Conservation (phyloP, 169 alveolate species). For the Plasmodium vivax region DNA sequence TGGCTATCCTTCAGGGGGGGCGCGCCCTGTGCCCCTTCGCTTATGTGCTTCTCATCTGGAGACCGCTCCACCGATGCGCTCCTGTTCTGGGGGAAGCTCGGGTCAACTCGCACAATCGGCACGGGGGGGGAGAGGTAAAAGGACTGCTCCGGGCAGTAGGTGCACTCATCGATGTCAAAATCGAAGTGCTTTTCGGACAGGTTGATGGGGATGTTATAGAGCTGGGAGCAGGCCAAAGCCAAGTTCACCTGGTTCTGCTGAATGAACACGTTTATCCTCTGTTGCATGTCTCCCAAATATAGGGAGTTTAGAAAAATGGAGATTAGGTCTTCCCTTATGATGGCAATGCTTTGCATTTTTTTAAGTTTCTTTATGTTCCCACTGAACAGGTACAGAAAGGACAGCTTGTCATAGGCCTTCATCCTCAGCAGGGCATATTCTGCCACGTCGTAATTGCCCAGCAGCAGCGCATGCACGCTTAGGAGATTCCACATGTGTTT, state of each 20-base stretch:
- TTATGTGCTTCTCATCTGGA: neutral
- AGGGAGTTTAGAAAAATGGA: slow-evolving; percentile 85
- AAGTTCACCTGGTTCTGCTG: slow-evolving; percentile 86
- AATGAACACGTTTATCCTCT: slow-evolving; percentile 86
- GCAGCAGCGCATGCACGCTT: slow-evolving; percentile 79
- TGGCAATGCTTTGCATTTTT: slow-evolving; percentile 79
- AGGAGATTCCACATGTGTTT: slow-evolving; percentile 79
- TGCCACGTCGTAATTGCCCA: slow-evolving; percentile 90
- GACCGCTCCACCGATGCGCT: neutral
- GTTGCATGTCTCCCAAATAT: slow-evolving; percentile 84
- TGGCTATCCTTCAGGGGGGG: neutral
- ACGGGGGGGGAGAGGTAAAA: slow-evolving; percentile 65
- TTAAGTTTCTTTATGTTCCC: slow-evolving; percentile 87
- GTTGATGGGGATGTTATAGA: slow-evolving; percentile 79
- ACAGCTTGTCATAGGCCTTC: slow-evolving; percentile 89
- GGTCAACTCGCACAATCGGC: slow-evolving; percentile 51
- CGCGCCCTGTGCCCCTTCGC: neutral
- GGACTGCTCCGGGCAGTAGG: slow-evolving; percentile 24
- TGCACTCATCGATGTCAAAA: slow-evolving; percentile 57
- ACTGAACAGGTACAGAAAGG: slow-evolving; percentile 88
- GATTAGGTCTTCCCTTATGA: slow-evolving; percentile 83
- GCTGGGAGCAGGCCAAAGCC: slow-evolving; percentile 82
- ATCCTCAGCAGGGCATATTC: slow-evolving; percentile 90
- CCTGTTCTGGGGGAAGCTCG: neutral
- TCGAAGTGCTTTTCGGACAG: slow-evolving; percentile 66